Percentiles rank a stretch among this genome's conserved stretches.
These are phyloP conservation scores for Colletotrichum sp. DNA, from an alignment of 2,329 filamentous ascomycete genomes.

Conservation along the genomic window DNA sequence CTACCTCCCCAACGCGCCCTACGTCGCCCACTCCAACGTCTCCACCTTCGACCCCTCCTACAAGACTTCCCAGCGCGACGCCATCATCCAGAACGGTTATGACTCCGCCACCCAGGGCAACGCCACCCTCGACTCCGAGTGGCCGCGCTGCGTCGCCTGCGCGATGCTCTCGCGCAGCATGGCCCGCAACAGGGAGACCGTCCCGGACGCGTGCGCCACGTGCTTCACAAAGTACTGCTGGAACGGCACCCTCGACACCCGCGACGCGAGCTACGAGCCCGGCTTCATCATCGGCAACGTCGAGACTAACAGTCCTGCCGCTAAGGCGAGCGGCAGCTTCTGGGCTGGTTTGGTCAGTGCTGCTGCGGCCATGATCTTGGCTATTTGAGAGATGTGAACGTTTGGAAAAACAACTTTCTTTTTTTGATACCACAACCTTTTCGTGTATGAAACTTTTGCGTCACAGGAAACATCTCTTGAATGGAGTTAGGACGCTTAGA, in stretches of 20 bases:
- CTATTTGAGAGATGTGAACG: neutral
- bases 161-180: conserved; percentile 82
- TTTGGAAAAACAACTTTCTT: neutral
- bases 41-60: conserved; percentile 77
- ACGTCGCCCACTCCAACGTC: conserved; percentile 77
- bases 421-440: neutral
- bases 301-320: conserved; percentile 15
- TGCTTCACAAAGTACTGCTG: conserved; percentile 92
- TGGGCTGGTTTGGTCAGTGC: conserved; percentile 7
- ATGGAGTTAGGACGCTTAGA: neutral
- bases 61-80: conserved; percentile 70
- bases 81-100: conserved; percentile 86
- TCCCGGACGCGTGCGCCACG: conserved; percentile 73
- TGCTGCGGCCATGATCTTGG: neutral
- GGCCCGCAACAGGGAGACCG: conserved; percentile 68
- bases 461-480: neutral
- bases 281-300: conserved; percentile 30
- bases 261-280: conserved; percentile 32
- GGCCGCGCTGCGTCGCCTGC: conserved; percentile 87
- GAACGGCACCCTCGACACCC: conserved; percentile 70
- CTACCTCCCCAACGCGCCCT: conserved; percentile 88
- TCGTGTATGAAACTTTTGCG: neutral
- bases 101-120: conserved; percentile 85
- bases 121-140: conserved; percentile 73
- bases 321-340: neutral